Evolutionary conservation across 1,139 yeast genomes (phyloP).

Genomic region (Sugiyamaella sp.): DNA sequence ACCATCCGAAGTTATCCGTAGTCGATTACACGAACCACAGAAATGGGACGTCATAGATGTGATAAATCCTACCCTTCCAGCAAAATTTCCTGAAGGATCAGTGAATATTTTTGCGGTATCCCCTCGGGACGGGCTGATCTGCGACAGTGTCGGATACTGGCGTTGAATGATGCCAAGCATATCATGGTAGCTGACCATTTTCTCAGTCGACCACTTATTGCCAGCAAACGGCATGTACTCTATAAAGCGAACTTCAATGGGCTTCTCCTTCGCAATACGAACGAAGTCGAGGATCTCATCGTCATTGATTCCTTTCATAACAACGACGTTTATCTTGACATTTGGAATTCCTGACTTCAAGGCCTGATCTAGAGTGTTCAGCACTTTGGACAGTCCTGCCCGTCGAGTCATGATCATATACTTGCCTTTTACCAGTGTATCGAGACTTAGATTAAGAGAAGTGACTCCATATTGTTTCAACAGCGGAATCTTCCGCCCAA

Average conservation of each 20-base stretch:
- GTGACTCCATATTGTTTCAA: conserved; percentile 49
- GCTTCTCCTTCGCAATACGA: conserved; percentile 43
- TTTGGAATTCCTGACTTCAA: conserved; percentile 48
- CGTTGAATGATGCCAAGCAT: conserved; percentile 42
- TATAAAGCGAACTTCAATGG: conserved; percentile 53
- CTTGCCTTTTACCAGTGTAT: conserved; percentile 54
- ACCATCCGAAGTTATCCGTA: conserved; percentile 55
- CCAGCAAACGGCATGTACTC: conserved; percentile 62
- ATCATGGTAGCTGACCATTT: conserved; percentile 50
- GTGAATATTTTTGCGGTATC: conserved; percentile 52
- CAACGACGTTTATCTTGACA: conserved; percentile 52
- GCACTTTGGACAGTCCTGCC: conserved; percentile 50
- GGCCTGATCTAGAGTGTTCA: conserved; percentile 49
- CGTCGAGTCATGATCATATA: conserved; percentile 52
- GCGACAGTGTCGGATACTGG: conserved; percentile 34
- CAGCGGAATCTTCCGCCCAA: conserved; percentile 49
- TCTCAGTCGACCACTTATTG: conserved; percentile 50
- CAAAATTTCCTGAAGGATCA: conserved; percentile 42
- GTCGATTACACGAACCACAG: conserved; percentile 53
- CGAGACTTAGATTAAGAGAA: conserved; percentile 50
- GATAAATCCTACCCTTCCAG: conserved; percentile 53
- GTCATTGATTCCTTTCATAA: conserved; percentile 53
- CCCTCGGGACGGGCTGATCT: conserved; percentile 43
- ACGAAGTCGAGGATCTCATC: conserved; percentile 54
- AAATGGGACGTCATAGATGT: conserved; percentile 57